These are phyloP conservation scores for Isatis tinctoria DNA, from an alignment of 345 rosid genomes.

Conservation along the genomic window DNA sequence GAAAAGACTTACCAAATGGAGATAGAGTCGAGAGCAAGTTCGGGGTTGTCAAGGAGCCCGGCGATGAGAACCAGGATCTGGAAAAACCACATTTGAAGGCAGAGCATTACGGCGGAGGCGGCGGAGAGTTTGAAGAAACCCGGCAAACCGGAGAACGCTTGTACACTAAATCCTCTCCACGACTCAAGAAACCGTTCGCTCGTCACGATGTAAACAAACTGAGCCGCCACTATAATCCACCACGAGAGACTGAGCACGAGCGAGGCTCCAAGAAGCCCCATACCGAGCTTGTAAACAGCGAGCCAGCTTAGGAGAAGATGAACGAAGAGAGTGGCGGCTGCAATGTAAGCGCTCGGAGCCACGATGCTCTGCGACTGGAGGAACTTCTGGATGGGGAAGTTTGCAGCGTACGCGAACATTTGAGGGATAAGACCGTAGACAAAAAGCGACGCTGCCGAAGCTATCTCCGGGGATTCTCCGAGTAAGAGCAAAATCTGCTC, in stretches of 20 bases:
- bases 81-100: constrained; percentile 52
- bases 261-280: constrained; percentile 50
- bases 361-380: constrained; percentile 57
- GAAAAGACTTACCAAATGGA: constrained; percentile 19
- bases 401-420: constrained; percentile 50
- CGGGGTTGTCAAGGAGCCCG: constrained; percentile 47
- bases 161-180: constrained; percentile 41
- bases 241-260: constrained; percentile 47
- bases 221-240: constrained; percentile 55
- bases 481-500: constrained; percentile 42
- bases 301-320: constrained; percentile 44
- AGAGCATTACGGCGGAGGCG: constrained; percentile 56
- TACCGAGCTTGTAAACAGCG: constrained; percentile 32
- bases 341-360: constrained; percentile 50
- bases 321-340: constrained; percentile 31
- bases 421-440: constrained; percentile 57
- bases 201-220: constrained; percentile 36
- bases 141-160: constrained; percentile 42
- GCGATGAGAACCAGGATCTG: constrained; percentile 48
- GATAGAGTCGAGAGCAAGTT: constrained; percentile 39
- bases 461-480: constrained; percentile 44
- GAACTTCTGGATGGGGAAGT: constrained; percentile 57
- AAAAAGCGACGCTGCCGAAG: constrained; percentile 49
- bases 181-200: constrained; percentile 39
- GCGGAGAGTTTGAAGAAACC: constrained; percentile 48